Percentiles rank a stretch among this genome's conserved stretches.
phyloP scores from a whole-genome alignment of 2,329 filamentous ascomycete genomes.

The Aspergillus fischeri region DNA sequence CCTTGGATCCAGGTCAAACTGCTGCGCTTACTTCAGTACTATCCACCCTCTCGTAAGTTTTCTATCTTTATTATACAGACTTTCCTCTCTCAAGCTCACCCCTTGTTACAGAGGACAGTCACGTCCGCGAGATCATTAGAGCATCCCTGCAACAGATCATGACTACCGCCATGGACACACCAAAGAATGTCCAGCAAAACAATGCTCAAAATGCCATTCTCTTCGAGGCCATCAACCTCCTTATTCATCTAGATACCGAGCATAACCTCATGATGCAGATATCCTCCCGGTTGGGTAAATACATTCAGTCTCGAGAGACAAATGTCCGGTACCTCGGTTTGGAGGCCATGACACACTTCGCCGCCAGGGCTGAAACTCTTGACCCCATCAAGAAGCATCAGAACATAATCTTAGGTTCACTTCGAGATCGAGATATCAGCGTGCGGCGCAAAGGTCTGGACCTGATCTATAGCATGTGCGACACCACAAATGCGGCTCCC shows the following conservation, averaged over 20 bases:
- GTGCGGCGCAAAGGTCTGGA: slow-evolving; percentile 94
- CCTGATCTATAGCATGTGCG: slow-evolving; percentile 98
- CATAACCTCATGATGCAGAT: slow-evolving; percentile 94
- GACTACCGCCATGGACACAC: slow-evolving; percentile 84
- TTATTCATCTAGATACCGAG: slow-evolving; percentile 95
- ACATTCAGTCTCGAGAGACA: slow-evolving; percentile 94
- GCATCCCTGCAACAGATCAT: slow-evolving; percentile 88
- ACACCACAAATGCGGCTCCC: slow-evolving; percentile 85
- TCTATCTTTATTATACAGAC: not conserved
- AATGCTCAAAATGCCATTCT: slow-evolving; percentile 97
- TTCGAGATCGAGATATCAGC: slow-evolving; percentile 95
- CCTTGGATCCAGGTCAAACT: slow-evolving; percentile 98
- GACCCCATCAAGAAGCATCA: slow-evolving; percentile 98
- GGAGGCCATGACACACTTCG: slow-evolving; percentile 97
- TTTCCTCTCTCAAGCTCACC: slow-evolving; percentile 8
- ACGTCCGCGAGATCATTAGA: slow-evolving; percentile 85
- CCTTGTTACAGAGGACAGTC: slow-evolving; percentile 68
- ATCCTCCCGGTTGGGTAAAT: slow-evolving; percentile 82
- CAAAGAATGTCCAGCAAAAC: slow-evolving; percentile 98
- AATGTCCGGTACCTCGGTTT: slow-evolving; percentile 94
- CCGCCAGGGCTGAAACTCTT: slow-evolving; percentile 85
- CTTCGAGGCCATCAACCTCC: slow-evolving; percentile 97
- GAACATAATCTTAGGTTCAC: slow-evolving; percentile 86
- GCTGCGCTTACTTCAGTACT: slow-evolving; percentile 87
- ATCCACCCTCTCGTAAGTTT: slow-evolving; percentile 76